A percentile compares a stretch with the other conserved stretches of the same genome.
phyloP scores from a whole-genome alignment of 495 filamentous ascomycete species.

The Talaromyces trachyspermus region DNA sequence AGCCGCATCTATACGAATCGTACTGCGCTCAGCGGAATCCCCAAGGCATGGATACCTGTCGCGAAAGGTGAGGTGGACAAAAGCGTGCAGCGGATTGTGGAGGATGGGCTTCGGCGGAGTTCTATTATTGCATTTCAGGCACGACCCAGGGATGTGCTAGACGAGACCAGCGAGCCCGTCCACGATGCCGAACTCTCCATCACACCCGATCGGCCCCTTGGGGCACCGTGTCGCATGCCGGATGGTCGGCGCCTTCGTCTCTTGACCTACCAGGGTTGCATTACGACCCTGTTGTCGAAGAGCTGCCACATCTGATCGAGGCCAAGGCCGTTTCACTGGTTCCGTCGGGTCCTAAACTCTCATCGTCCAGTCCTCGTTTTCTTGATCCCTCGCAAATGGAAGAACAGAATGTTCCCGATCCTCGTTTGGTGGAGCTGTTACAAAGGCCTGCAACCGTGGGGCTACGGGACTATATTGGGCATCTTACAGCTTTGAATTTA shows the following conservation, averaged over 20 bases:
- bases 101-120: constrained; percentile 61
- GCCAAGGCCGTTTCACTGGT: constrained; percentile 83
- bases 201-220: constrained; percentile 51
- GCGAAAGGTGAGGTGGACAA: constrained; percentile 66
- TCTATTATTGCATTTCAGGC: constrained; percentile 75
- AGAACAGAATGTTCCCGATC: constrained; percentile 39
- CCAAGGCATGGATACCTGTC: constrained; percentile 73
- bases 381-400: constrained; percentile 15
- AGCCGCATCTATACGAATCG: constrained; percentile 84
- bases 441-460: constrained; percentile 67
- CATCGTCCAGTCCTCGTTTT: constrained; percentile 21
- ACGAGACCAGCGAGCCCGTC: constrained; percentile 22
- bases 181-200: constrained; percentile 26
- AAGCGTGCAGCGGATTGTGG: constrained; percentile 67
- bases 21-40: constrained; percentile 69
- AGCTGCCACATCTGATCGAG: constrained; percentile 88
- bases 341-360: constrained; percentile 47
- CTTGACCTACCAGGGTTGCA: constrained; percentile 70
- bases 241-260: constrained; percentile 77
- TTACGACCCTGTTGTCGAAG: constrained; percentile 71
- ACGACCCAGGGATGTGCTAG: constrained; percentile 49
- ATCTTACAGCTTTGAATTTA: constrained; percentile 60
- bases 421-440: constrained; percentile 60
- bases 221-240: constrained; percentile 76
- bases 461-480: constrained; percentile 68